Evolutionary conservation across 805 yeast species (phyloP), one percentile per base, ranked within the genome.

Genomic region (Kodamaea fukazawae): DNA sequence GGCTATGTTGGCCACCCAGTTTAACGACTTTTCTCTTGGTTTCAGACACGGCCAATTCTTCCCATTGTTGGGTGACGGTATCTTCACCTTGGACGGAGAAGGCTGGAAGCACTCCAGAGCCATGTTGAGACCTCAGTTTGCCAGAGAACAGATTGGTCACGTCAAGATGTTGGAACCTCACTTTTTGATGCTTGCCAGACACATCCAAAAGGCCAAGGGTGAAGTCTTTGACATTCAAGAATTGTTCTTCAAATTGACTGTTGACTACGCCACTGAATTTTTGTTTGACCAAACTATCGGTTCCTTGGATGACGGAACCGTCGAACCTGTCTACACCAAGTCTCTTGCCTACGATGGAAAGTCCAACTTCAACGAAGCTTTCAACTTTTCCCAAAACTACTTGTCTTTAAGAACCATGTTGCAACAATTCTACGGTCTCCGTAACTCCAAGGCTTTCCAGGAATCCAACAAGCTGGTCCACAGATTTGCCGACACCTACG

Each of bases 21-120:
- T 67, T 42, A 60, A 57, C 41, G 73, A 68, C 36, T 68, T 65
- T 41, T 59, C 58, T 31, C 56, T 68, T 38, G 73, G 72, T 2
- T 45, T 51, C 17, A 61, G 73, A 54, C 67, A 67, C 44, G 48
- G 54, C 4, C 67, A 62, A 31, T 65, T 67, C 44, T 38, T 42
- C 36, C 70, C 71, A 2, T 51, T 67, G 29, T 54, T 67, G 26
- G 73, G 73, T 5, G 71, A 68, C 43, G 73, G 73, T 15, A 66
- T 67, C 31, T 68, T 68, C 49, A 68, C 73, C 6, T 54, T 67
- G 44, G 73, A 67, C 44, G 63, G 64, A 14, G 58, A 54, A 41
- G 73, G 72, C 7, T 68, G 73, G 73, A 66, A 67, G 46, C 65
- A 62, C 44, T 61, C 70, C 7, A 48, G 73, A 43, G 60, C 70